phyloP scores from a whole-genome alignment of 2,329 filamentous ascomycete species.

The Alternaria triticimaculans region DNA sequence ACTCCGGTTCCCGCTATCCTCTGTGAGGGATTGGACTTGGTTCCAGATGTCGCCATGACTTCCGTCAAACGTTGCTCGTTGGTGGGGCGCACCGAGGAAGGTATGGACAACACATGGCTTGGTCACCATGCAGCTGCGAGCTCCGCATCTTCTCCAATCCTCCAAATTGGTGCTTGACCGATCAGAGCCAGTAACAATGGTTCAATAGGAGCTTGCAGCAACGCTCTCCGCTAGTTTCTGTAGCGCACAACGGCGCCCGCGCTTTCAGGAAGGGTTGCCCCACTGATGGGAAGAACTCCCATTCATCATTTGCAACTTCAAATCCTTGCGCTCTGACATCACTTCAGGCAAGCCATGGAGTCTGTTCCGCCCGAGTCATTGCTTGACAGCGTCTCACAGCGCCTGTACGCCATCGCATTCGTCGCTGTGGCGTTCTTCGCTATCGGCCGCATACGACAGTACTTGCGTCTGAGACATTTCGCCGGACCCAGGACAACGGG shows the following conservation, averaged over 20 bases:
- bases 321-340: constrained; percentile 4
- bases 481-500: constrained; percentile 39
- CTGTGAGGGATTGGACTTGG: neutral
- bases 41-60: neutral
- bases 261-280: constrained; percentile 4
- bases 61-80: neutral
- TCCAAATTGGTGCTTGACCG: neutral
- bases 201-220: neutral
- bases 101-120: neutral
- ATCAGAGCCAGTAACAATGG: neutral
- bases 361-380: constrained; percentile 2
- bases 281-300: constrained; percentile 5
- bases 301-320: neutral
- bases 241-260: constrained; percentile 1
- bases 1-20: neutral
- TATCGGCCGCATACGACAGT: constrained; percentile 29
- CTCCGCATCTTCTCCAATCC: neutral
- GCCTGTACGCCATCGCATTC: constrained; percentile 21
- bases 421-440: constrained; percentile 22
- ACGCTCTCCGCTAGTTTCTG: constrained; percentile 3
- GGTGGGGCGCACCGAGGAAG: neutral
- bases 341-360: constrained; percentile 17
- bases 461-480: constrained; percentile 40
- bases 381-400: constrained; percentile 14
- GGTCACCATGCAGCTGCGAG: neutral